phyloP scores from a whole-genome alignment of 2,329 filamentous ascomycete genomes.

The Ampelomyces quisqualis region DNA sequence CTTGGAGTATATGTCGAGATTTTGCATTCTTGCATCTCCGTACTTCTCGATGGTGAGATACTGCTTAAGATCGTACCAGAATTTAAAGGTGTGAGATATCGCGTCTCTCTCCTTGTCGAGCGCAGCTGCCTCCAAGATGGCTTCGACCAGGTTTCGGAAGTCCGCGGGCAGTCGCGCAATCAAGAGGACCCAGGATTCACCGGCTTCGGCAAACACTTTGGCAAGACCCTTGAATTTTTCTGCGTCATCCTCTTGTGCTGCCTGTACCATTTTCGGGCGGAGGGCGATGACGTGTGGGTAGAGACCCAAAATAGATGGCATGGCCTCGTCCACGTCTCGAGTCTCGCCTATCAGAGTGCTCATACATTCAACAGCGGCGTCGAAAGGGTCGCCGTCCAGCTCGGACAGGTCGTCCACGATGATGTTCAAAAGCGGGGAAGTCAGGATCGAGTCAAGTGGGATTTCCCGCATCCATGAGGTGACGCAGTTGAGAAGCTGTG shows the following conservation, averaged over 20 bases:
- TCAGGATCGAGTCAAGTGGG: slow-evolving; percentile 76
- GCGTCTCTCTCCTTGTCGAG: slow-evolving; percentile 87
- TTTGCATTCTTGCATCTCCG: slow-evolving; percentile 72
- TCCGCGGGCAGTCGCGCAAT: slow-evolving; percentile 80
- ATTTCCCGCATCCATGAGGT: slow-evolving; percentile 97
- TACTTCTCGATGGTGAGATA: slow-evolving; percentile 91
- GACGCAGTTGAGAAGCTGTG: slow-evolving; percentile 89
- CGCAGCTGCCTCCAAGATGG: slow-evolving; percentile 86
- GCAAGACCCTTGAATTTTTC: slow-evolving; percentile 88
- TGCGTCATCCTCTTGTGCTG: slow-evolving; percentile 76
- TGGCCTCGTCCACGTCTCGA: slow-evolving; percentile 85
- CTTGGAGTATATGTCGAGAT: slow-evolving; percentile 80
- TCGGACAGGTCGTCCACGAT: slow-evolving; percentile 75
- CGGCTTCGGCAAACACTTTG: slow-evolving; percentile 87
- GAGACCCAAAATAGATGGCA: slow-evolving; percentile 76
- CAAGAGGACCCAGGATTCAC: slow-evolving; percentile 89
- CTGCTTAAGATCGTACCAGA: slow-evolving; percentile 99
- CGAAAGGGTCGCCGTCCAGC: slow-evolving; percentile 67
- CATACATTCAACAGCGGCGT: slow-evolving; percentile 87
- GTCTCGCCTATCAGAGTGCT: slow-evolving; percentile 92
- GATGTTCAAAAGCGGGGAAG: slow-evolving; percentile 78
- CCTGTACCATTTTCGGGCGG: slow-evolving; percentile 71
- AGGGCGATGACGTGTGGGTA: slow-evolving; percentile 79
- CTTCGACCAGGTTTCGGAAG: slow-evolving; percentile 83
- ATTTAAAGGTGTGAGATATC: slow-evolving; percentile 89